phyloP scores from a whole-genome alignment of 176 grass and related monocot species.

The Eragrostis nindensis region DNA sequence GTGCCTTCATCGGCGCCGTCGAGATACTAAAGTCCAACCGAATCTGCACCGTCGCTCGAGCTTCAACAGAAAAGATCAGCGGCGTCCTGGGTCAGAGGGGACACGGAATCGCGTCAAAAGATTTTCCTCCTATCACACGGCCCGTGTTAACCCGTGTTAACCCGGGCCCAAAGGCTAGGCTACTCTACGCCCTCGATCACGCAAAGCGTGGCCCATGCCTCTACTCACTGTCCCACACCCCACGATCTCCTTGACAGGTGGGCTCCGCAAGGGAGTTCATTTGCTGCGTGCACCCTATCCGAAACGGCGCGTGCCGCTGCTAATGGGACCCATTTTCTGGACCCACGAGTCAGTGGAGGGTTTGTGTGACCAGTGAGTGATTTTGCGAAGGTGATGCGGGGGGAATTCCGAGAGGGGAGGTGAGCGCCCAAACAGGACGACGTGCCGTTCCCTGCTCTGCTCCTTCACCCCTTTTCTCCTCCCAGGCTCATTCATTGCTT shows the following conservation, averaged over 20 bases:
- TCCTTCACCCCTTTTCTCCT: background rate
- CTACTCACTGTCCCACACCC: no score
- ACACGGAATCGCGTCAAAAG: background rate
- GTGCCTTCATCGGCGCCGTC: background rate
- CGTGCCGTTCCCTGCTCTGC: conserved; percentile 13
- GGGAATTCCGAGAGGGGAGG: background rate
- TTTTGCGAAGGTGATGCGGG: background rate
- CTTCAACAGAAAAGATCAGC: no score
- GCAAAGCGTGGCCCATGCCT: background rate
- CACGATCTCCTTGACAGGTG: no score
- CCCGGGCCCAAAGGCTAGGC: background rate
- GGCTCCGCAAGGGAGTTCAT: background rate
- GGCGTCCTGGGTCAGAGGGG: background rate
- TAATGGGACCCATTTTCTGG: background rate
- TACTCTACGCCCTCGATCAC: background rate
- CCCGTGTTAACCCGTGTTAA: no score
- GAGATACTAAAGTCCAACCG: background rate
- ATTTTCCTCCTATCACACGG: background rate
- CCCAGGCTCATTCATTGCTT: background rate
- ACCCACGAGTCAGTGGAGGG: background rate
- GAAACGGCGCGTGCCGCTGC: no score
- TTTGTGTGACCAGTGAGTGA: background rate
- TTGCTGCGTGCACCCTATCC: background rate
- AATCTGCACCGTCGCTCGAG: background rate
- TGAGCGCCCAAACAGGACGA: conserved; percentile 13